Base-by-base conservation (phyloP, 768 basidiomycete species). In the Phaeolepiota aurea region DNA sequence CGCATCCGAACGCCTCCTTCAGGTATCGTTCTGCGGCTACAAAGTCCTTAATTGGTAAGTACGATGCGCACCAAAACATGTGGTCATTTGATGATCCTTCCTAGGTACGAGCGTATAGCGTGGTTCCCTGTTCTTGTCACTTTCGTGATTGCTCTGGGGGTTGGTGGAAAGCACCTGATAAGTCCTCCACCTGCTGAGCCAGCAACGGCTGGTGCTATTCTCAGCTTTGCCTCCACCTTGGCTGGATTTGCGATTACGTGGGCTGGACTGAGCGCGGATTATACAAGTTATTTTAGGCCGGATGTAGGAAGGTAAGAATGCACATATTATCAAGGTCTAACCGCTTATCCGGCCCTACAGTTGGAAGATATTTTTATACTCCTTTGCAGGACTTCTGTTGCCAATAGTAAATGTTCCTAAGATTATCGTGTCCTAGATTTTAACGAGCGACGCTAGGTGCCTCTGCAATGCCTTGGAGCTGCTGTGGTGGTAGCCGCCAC, bases 81-180 rank as follows among this genome's bases (percentile, higher is more conserved):
- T 20, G 5, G 20, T 9, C 32, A 18, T 37, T 42, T 31, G 37
- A 21, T 30, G 33, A 25, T 37, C 19, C 23, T 22, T n/a, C 11
- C 2, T 32, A 71, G 69, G 67, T 90, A 86, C 50, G 87, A 88
- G 49, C 71, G 77, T 7, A 44, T 83, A 2, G 66, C 81, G 1
- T 89, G 87, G 87, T 68, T 89, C 13, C 88, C 89, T 0, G 73
- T 87, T 13, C 52, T 87, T n/a, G 61, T 90, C 39, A 73, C 79
- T 5, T 88, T 81, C 54, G 48, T 87, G 21, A 71, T 90, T 39
- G 77, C 76, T 5, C 59, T 84, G 10, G 87, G 82, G 2, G 65
- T 86, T n/a, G 77, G 85, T 0, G 87, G 79, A 0, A 81, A 84
- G 47, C 68, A 88, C 47, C 63, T 91, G 9, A 60, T 61, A 12